Evolutionary conservation across 73 alveolate species (phyloP), one percentile per base, ranked within the genome.

Genomic region (Tetrahymena elliotti): DNA sequence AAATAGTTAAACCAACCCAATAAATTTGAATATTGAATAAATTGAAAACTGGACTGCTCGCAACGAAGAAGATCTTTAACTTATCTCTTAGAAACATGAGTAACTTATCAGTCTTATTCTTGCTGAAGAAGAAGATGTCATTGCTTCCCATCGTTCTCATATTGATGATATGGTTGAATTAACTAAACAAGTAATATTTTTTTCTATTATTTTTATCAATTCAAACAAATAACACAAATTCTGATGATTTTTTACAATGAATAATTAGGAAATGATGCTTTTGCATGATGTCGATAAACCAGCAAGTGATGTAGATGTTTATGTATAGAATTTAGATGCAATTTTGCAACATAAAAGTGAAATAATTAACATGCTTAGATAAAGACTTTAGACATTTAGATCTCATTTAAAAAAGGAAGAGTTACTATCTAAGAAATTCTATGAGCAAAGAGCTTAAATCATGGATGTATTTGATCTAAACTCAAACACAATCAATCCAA

Each of bases 261-360:
- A 6, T 33, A 84, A 83, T 53, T 93, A 98, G 97, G 99, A 99
- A 97, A 98, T 99, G 99, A 96, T 95, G 97, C 97, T 97, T 52
- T 93, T 99, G 95, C 98, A 98, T 96, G 99, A 99, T 95, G 99
- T 99, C 31, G 99, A 99, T 95, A 98, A 97, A 94, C 99, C 99
- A 31, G 99, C 99, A 96, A 96, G 99, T 83, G 99, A 99, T 96
- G 99, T 99, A 37, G 99, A 99, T 53, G 99, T 97, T 94, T 99
- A 99, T 95, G 99, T 99, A 31, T 52, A 96, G 35, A 98, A 98
- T 84, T 96, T 99, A 83, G 99, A 99, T 94, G 97, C 98, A 39
- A 97, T 99, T 93, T 96, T 99, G 83, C 38, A 94, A 68, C 97
- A 95, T 84, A 98, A 98, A 95, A 98, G 96, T 97, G 98, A 97